These are phyloP conservation scores for Sugiyamaella chiloensis DNA, from an alignment of 805 yeast genomes.

Conservation along the genomic window DNA sequence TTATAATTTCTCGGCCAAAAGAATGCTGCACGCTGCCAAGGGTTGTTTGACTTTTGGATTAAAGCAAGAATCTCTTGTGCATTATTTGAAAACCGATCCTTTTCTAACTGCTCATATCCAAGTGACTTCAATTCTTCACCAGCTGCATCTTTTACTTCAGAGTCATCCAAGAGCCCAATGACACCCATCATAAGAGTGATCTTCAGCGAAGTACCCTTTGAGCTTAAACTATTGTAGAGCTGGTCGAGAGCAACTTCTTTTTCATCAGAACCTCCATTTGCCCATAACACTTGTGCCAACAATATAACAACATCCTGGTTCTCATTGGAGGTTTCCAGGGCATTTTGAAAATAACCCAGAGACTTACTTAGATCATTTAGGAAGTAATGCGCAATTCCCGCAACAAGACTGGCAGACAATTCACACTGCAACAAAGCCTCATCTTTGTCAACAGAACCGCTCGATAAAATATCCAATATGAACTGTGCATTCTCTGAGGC, in stretches of 20 bases:
- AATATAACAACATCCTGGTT: constrained; percentile 67
- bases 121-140: constrained; percentile 60
- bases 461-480: constrained; percentile 43
- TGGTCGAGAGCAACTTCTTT: constrained; percentile 84
- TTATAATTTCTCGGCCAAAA: constrained; percentile 67
- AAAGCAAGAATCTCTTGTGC: constrained; percentile 59
- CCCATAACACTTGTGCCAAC: constrained; percentile 75
- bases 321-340: constrained; percentile 55
- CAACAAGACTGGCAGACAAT: constrained; percentile 58
- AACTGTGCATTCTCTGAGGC: constrained; percentile 63
- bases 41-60: constrained; percentile 44
- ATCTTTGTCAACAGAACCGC: constrained; percentile 31
- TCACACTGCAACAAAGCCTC: not conserved
- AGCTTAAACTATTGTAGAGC: constrained; percentile 60
- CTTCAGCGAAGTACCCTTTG: constrained; percentile 60
- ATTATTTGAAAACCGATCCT: constrained; percentile 34
- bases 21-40: constrained; percentile 69
- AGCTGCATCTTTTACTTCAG: constrained; percentile 52
- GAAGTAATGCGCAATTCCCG: constrained; percentile 74
- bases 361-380: constrained; percentile 60
- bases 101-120: constrained; percentile 41
- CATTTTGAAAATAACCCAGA: constrained; percentile 59
- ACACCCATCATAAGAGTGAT: constrained; percentile 78
- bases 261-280: constrained; percentile 65
- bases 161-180: constrained; percentile 59